Conservation (phyloP, 805 yeast species). For the Nakazawaea holstii region DNA sequence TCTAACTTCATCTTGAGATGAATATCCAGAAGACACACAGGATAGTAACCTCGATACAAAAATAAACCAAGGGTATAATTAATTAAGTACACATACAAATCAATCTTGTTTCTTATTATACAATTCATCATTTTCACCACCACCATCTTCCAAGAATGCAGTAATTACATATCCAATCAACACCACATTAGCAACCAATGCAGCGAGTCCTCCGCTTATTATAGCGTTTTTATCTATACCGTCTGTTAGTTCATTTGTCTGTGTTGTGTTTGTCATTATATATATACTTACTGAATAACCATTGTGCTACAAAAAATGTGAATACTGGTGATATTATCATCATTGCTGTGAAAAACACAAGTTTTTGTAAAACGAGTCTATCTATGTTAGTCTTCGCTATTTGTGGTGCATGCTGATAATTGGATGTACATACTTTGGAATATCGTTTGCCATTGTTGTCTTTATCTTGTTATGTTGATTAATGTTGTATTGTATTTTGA, state of each 20-base stretch:
- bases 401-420: background rate
- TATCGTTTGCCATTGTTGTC: constrained; percentile 10
- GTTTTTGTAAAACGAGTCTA: constrained; percentile 60
- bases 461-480: background rate
- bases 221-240: constrained; percentile 42
- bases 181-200: constrained; percentile 68
- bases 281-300: constrained; percentile 22
- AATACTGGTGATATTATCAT: constrained; percentile 67
- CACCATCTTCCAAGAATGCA: constrained; percentile 65
- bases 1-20: too few species aligned
- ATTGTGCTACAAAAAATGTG: constrained; percentile 54
- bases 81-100: background rate
- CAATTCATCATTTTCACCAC: constrained; percentile 22
- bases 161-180: constrained; percentile 66
- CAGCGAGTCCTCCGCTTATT: constrained; percentile 77
- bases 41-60: background rate
- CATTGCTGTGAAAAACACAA: constrained; percentile 68
- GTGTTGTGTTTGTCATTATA: background rate
- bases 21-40: too few species aligned
- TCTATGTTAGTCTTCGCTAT: background rate
- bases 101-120: constrained; percentile 32
- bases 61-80: background rate
- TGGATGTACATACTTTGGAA: constrained; percentile 11
- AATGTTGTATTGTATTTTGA: background rate
- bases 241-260: background rate